These are phyloP conservation scores for Umbelopsis isabellina DNA, from an alignment of 192 early-diverging fungal species.

Conservation along the genomic window DNA sequence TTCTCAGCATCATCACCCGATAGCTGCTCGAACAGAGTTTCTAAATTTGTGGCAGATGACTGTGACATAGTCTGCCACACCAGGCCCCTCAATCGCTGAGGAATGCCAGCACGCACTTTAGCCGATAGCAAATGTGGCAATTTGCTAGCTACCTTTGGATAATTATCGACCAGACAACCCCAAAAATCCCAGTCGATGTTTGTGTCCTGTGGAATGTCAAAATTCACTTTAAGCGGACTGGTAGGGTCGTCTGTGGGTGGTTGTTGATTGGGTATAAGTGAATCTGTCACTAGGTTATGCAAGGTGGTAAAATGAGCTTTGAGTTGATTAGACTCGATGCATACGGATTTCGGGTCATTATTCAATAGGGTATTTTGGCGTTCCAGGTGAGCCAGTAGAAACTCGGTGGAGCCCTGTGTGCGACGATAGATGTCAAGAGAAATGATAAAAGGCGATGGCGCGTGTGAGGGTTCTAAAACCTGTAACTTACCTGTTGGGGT, in stretches of 20 bases:
- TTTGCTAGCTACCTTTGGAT: slow-evolving; percentile 66
- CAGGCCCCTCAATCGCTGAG: slow-evolving; percentile 79
- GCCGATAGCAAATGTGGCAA: slow-evolving; percentile 71
- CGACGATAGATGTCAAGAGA: not conserved
- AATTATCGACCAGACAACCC: slow-evolving; percentile 81
- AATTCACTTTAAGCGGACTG: slow-evolving; percentile 17
- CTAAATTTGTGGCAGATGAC: slow-evolving; percentile 78
- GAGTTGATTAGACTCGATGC: slow-evolving; percentile 61
- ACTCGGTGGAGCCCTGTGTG: slow-evolving; percentile 55
- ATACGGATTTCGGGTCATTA: slow-evolving; percentile 62
- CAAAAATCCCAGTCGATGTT: slow-evolving; percentile 79
- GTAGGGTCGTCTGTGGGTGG: slow-evolving; percentile 24
- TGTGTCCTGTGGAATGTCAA: not conserved
- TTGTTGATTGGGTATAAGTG: slow-evolving; percentile 10
- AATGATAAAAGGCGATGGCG: too few species aligned
- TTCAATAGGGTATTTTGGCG: slow-evolving; percentile 61
- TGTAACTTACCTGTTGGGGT: slow-evolving; percentile 53
- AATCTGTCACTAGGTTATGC: slow-evolving; percentile 51
- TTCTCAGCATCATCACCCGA: slow-evolving; percentile 52
- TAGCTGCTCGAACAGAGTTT: slow-evolving; percentile 79
- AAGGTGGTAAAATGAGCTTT: slow-evolving; percentile 58
- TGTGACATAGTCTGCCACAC: slow-evolving; percentile 93
- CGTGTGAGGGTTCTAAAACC: not conserved
- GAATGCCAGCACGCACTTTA: slow-evolving; percentile 80
- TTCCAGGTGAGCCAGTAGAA: slow-evolving; percentile 60